Evolutionary conservation across 2,329 filamentous ascomycete genomes (phyloP).

Genomic region (Penicillium sp.): DNA sequence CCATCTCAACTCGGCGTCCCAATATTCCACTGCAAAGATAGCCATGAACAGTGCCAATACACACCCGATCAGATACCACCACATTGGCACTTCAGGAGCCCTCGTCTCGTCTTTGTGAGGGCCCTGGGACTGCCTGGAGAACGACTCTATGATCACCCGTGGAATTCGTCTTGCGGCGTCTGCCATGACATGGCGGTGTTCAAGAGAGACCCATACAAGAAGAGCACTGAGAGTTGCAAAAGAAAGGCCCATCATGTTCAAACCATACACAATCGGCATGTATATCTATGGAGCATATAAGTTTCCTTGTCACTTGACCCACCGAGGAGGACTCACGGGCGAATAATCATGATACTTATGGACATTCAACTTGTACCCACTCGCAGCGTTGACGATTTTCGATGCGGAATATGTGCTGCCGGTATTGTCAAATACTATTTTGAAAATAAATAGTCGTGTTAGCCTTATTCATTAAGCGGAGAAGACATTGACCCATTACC

Average conservation of each 20-base stretch:
- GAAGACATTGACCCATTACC: constrained; percentile 10
- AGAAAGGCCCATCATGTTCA: constrained; percentile 54
- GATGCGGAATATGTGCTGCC: constrained; percentile 62
- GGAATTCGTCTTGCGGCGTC: too few species aligned
- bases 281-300: constrained; percentile 16
- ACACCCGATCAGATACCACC: too few species aligned
- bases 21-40: too few species aligned
- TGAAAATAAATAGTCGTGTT: neutral
- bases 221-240: constrained; percentile 63
- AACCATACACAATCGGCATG: constrained; percentile 27
- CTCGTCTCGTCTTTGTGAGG: too few species aligned
- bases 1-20: too few species aligned
- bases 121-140: too few species aligned
- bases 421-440: constrained; percentile 66
- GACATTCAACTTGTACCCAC: constrained; percentile 61
- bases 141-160: too few species aligned
- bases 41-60: too few species aligned
- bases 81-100: too few species aligned
- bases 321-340: constrained; percentile 43
- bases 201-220: constrained; percentile 26
- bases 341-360: constrained; percentile 65
- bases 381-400: constrained; percentile 55
- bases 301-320: too few species aligned
- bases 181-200: constrained; percentile 7
- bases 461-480: neutral